phyloP scores from a whole-genome alignment of 495 filamentous ascomycete genomes.

The Podospora tetraspora region DNA sequence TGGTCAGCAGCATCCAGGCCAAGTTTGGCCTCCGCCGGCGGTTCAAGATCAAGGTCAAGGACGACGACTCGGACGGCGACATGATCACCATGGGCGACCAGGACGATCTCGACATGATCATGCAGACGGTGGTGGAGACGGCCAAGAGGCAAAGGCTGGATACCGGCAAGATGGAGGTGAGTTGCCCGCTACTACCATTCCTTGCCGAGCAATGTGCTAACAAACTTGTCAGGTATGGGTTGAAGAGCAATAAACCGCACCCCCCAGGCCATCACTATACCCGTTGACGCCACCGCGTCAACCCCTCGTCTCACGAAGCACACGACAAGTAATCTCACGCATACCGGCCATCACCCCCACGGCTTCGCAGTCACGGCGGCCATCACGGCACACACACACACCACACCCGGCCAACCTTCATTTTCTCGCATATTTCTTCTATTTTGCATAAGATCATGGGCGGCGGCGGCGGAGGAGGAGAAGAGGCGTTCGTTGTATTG shows the following conservation, averaged over 20 bases:
- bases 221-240: conserved; percentile 55
- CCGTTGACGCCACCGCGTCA: not conserved
- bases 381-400: not conserved
- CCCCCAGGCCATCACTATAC: not conserved
- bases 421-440: not conserved
- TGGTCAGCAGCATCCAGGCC: conserved; percentile 68
- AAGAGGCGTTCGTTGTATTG: conserved; percentile 13
- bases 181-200: conserved; percentile 24
- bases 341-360: not conserved
- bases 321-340: not conserved
- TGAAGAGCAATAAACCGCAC: conserved; percentile 47
- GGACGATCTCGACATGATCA: conserved; percentile 86
- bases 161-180: conserved; percentile 94
- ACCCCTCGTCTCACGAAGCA: not conserved
- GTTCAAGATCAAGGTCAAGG: conserved; percentile 79
- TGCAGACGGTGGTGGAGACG: conserved; percentile 57
- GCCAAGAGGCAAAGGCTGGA: conserved; percentile 71
- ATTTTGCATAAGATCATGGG: conserved; percentile 13
- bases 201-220: conserved; percentile 14
- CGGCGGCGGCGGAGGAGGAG: not conserved
- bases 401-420: not conserved
- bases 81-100: conserved; percentile 97
- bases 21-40: conserved; percentile 71
- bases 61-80: conserved; percentile 73
- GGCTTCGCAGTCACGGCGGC: not conserved